A percentile compares a stretch with the other conserved stretches of the same genome.
Conservation (phyloP, 169 alveolate genomes). For the Plasmodium falciparum region DNA sequence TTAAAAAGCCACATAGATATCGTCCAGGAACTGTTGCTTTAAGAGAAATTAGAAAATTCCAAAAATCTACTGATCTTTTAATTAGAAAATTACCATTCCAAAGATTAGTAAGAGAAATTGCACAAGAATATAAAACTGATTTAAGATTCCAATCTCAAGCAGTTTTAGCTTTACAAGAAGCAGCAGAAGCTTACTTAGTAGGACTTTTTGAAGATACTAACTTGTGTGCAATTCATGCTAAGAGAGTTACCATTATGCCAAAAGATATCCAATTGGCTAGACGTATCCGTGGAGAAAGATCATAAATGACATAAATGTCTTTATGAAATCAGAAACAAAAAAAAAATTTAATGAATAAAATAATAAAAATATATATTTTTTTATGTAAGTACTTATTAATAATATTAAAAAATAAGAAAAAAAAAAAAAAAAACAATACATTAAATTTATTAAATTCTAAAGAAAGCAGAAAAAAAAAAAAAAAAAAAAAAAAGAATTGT, state of each 20-base stretch:
- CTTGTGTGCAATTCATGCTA: constrained; percentile 99
- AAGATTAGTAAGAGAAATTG: constrained; percentile 97
- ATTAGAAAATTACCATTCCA: constrained; percentile 97
- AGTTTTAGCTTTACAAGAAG: constrained; percentile 97
- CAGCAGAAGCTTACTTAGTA: constrained; percentile 99
- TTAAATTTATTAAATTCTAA: too few relatives aligned
- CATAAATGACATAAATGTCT: constrained; percentile 71
- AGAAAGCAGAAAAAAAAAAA: too few relatives aligned
- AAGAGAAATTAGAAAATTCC: constrained; percentile 98
- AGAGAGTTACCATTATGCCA: constrained; percentile 99
- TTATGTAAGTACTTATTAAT: too few relatives aligned
- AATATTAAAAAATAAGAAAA: background rate
- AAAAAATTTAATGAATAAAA: constrained; percentile 7
- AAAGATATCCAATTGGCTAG: constrained; percentile 99
- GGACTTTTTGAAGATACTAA: constrained; percentile 99
- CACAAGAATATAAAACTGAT: constrained; percentile 95
- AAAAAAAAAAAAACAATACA: background rate
- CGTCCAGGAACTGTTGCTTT: constrained; percentile 99
- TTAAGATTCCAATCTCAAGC: constrained; percentile 96
- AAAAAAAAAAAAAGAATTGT: too few relatives aligned
- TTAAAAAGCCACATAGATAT: constrained; percentile 98
- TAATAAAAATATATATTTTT: background rate
- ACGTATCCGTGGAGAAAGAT: constrained; percentile 98
- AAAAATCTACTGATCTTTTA: constrained; percentile 94
- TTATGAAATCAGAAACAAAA: background rate